Base-by-base conservation (phyloP, 73 alveolate species). In the Chromera velia region DNA sequence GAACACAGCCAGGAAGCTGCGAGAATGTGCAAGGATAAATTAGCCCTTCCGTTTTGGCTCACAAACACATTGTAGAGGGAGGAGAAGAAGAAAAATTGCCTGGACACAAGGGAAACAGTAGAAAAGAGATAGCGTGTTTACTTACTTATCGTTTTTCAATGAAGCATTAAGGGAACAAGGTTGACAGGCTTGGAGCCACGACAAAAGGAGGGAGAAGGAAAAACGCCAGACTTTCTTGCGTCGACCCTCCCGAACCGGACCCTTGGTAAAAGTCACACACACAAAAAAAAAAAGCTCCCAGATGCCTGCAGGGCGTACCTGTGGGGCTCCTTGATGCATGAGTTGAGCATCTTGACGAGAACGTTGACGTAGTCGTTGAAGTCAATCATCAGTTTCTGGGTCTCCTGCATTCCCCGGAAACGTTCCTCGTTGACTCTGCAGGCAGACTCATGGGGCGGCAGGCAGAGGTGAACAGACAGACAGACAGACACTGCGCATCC, bases 301-400 rank as follows among this genome's bases (percentile, higher is more conserved):
- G 22, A 40, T 40, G 22, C 55, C 4, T 40, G 22, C 55, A 40
- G 22, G 55, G 13, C 55, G 13, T 40, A 13, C 55, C 55, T 40
- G 55, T 40, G 55, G 9, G 85, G 85, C 76, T 74, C 93, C 81
- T 91, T 93, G 74, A 91, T 94, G 87, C 98, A 93, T 80, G 94
- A 76, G 85, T 94, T 93, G 63, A 93, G 91, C 93, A 93, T 82
- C 85, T 88, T 91, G 74, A 90, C 77, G 49, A 93, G 82, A 74
- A 94, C 88, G 66, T 49, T 19, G 19, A 32, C 76, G 75, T 85
- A 90, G 71, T 94, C 98, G 10, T 84, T 62, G 83, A 91, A 94
- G 45, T 93, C 96, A 70, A 94, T 87, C 90, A 90, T 94, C 82
- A 94, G 77, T 71, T 94, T 94, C 75, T 92, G 90, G 22, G 76